phyloP scores from a whole-genome alignment of 441 rosid species.

The Brassica hybrid region DNA sequence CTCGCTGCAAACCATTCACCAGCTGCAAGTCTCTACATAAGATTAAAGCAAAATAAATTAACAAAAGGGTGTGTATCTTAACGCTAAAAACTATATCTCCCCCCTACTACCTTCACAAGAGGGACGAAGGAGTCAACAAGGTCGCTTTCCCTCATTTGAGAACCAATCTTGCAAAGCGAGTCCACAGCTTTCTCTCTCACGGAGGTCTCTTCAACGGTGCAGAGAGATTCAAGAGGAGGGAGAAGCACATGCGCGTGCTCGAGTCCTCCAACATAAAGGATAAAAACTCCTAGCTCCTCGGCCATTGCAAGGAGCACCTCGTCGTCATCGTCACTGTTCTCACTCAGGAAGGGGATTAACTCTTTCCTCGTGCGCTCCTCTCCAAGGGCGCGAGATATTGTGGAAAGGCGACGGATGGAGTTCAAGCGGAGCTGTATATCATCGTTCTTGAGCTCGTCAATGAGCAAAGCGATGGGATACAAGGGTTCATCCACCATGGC shows the following conservation, averaged over 20 bases:
- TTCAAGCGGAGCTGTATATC: constrained; percentile 91
- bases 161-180: constrained; percentile 80
- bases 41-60: neutral
- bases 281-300: constrained; percentile 86
- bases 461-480: constrained; percentile 88
- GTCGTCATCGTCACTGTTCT: constrained; percentile 93
- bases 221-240: constrained; percentile 83
- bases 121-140: constrained; percentile 79
- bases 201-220: constrained; percentile 89
- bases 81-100: neutral
- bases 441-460: constrained; percentile 93
- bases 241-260: constrained; percentile 83
- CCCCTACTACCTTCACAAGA: constrained; percentile 79
- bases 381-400: constrained; percentile 92
- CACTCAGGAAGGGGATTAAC: constrained; percentile 84
- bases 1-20: constrained; percentile 99
- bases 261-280: constrained; percentile 90
- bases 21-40: constrained; percentile 73
- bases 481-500: constrained; percentile 86
- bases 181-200: constrained; percentile 93
- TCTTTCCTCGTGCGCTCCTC: constrained; percentile 95
- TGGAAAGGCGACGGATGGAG: constrained; percentile 84
- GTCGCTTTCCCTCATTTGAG: constrained; percentile 88
- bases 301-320: constrained; percentile 99
- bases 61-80: neutral